A percentile compares a stretch with the other conserved stretches of the same genome.
These are phyloP conservation scores for Metarhizium humberi DNA, from an alignment of 2,329 filamentous ascomycete genomes.

Conservation along the genomic window DNA sequence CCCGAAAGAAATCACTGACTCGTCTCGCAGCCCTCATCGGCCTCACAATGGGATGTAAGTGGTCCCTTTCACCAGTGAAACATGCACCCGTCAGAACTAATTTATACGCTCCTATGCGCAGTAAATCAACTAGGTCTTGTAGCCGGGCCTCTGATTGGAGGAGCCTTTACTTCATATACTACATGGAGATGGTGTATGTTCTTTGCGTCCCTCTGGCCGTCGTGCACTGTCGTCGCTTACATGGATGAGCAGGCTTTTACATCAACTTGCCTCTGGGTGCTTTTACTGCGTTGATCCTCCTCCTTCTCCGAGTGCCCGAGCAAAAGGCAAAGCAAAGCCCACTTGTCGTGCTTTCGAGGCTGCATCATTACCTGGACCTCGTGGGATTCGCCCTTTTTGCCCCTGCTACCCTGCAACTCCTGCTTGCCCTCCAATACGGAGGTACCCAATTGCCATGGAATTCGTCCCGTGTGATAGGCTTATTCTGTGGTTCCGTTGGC, in stretches of 20 bases:
- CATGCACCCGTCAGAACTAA: no score
- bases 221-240: no score
- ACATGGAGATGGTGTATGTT: slow-evolving; percentile 31
- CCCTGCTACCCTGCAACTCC: slow-evolving; percentile 29
- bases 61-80: no score
- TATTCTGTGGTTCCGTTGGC: slow-evolving; percentile 27
- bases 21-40: neutral
- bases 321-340: slow-evolving; percentile 24
- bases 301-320: slow-evolving; percentile 21
- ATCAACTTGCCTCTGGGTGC: slow-evolving; percentile 36
- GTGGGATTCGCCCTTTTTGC: slow-evolving; percentile 33
- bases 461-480: slow-evolving; percentile 27
- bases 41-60: slow-evolving; percentile 9
- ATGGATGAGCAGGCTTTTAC: slow-evolving; percentile 22
- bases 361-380: slow-evolving; percentile 25
- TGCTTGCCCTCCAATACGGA: slow-evolving; percentile 37
- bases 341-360: slow-evolving; percentile 14
- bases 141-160: slow-evolving; percentile 33
- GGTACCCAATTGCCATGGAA: slow-evolving; percentile 23
- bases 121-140: slow-evolving; percentile 29
- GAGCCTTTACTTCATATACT: slow-evolving; percentile 25
- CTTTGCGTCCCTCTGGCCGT: no score
- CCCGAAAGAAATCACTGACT: no score
- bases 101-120: no score
- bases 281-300: slow-evolving; percentile 22